These are phyloP conservation scores for Aspergillus thermomutatus DNA, from an alignment of 2,329 filamentous ascomycete species.

Conservation along the genomic window DNA sequence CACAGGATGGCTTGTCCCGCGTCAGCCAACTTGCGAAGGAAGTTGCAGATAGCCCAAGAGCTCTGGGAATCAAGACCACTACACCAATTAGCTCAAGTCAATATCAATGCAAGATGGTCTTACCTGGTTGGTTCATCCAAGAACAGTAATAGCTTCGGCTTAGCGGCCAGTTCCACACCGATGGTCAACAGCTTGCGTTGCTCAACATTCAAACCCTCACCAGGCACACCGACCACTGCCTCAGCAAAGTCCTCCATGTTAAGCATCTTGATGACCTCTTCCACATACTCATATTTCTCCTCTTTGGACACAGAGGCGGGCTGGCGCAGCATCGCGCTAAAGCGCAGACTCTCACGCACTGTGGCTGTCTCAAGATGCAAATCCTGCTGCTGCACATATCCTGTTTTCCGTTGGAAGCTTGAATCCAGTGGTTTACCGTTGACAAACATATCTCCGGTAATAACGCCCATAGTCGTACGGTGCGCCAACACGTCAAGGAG, in stretches of 20 bases:
- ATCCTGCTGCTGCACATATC: slow-evolving; percentile 78
- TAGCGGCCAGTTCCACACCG: slow-evolving; percentile 87
- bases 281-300: slow-evolving; percentile 81
- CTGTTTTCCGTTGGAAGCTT: slow-evolving; percentile 33
- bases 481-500: slow-evolving; percentile 81
- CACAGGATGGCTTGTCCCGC: slow-evolving; percentile 84
- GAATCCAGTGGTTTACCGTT: slow-evolving; percentile 66
- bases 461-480: slow-evolving; percentile 79
- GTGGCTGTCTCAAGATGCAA: slow-evolving; percentile 79
- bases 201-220: slow-evolving; percentile 65
- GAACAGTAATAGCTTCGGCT: slow-evolving; percentile 80
- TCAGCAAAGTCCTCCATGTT: slow-evolving; percentile 88
- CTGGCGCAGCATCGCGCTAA: slow-evolving; percentile 80
- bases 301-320: slow-evolving; percentile 64
- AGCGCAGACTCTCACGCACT: slow-evolving; percentile 80
- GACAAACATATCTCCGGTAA: slow-evolving; percentile 79
- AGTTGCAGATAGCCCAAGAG: slow-evolving; percentile 80
- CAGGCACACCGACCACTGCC: slow-evolving; percentile 81
- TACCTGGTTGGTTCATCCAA: slow-evolving; percentile 80
- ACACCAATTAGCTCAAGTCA: neutral
- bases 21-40: slow-evolving; percentile 82
- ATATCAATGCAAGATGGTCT: neutral
- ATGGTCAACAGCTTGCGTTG: slow-evolving; percentile 76
- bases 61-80: slow-evolving; percentile 84
- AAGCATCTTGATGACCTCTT: slow-evolving; percentile 80